A percentile compares a stretch with the other conserved stretches of the same genome.
phyloP scores from a whole-genome alignment of 306 rosid genomes.

The Cotoneaster glaucophyllus region DNA sequence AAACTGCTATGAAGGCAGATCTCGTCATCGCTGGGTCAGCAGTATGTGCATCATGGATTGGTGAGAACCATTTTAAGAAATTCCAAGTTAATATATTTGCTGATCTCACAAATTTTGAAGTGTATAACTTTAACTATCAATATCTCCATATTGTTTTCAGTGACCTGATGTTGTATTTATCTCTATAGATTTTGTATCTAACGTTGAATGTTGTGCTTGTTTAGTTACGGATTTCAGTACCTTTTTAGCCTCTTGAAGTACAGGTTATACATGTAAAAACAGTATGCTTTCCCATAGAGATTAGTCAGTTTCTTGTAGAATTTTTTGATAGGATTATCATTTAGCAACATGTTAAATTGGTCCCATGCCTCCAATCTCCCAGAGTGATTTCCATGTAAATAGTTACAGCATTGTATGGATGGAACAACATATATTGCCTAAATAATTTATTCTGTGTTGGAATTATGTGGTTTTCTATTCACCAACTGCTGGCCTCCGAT shows the following conservation, averaged over 20 bases:
- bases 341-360: background rate
- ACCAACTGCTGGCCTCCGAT: background rate
- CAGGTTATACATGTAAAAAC: background rate
- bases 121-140: background rate
- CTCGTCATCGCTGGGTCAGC: slow-evolving; percentile 90
- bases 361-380: background rate
- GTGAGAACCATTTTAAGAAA: slow-evolving; percentile 38
- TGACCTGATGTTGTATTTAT: background rate
- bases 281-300: background rate
- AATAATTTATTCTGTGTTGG: background rate
- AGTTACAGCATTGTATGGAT: background rate
- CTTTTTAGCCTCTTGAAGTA: slow-evolving; percentile 6
- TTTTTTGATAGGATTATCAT: background rate
- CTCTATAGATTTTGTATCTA: background rate
- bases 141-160: background rate
- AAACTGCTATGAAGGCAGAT: slow-evolving; percentile 64
- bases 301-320: background rate
- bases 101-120: background rate
- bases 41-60: slow-evolving; percentile 90
- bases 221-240: background rate
- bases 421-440: background rate
- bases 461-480: background rate
- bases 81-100: background rate
- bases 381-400: background rate
- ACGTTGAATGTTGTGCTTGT: background rate